phyloP scores from a whole-genome alignment of 1,284 basidiomycete species.

The Neonothopanus nambi region DNA sequence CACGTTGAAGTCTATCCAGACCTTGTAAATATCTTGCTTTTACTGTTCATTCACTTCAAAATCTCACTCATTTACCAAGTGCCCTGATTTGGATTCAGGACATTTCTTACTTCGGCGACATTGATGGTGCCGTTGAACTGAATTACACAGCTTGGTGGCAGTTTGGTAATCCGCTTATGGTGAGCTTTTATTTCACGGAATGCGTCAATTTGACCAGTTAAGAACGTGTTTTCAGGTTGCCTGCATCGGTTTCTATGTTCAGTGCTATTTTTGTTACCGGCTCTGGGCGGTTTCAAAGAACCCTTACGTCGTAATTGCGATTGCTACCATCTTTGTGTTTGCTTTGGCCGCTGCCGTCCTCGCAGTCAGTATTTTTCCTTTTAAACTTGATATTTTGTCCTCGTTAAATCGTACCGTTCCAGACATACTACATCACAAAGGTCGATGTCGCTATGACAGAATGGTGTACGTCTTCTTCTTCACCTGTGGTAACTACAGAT shows the following conservation, averaged over 20 bases:
- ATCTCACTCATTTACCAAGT: conserved; percentile 19
- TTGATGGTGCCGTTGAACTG: conserved; percentile 30
- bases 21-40: conserved; percentile 25
- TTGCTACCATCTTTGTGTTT: conserved; percentile 26
- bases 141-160: conserved; percentile 36
- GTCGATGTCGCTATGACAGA: conserved; percentile 21
- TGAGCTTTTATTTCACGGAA: background rate
- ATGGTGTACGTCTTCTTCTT: conserved; percentile 30
- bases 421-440: conserved; percentile 24
- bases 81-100: conserved; percentile 31
- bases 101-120: conserved; percentile 29
- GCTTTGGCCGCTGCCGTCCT: conserved; percentile 28
- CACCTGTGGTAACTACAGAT: background rate
- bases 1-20: conserved; percentile 31
- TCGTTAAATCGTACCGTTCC: background rate
- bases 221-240: no score
- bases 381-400: background rate
- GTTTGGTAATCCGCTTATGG: conserved; percentile 11
- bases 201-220: background rate
- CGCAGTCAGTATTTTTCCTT: conserved; percentile 22
- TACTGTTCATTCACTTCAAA: background rate
- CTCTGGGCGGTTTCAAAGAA: conserved; percentile 27
- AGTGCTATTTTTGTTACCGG: conserved; percentile 31
- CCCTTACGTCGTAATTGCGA: conserved; percentile 22
- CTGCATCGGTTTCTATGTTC: conserved; percentile 33